phyloP scores from a whole-genome alignment of 75 land plant species.

The Pinus albicaulis region DNA sequence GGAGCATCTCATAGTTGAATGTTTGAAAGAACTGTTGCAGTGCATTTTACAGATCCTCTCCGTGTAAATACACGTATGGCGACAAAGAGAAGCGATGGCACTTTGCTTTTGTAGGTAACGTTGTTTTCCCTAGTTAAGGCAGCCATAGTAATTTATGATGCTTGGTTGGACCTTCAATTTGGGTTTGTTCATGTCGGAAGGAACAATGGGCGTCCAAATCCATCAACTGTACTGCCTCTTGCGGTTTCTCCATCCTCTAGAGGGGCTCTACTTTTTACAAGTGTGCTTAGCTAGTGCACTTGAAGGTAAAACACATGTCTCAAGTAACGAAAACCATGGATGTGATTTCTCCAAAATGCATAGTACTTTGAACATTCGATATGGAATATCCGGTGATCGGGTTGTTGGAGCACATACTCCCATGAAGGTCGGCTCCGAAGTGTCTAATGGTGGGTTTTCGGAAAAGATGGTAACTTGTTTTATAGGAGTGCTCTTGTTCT shows the following conservation, averaged over 20 bases:
- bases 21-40: conserved; percentile 83
- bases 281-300: conserved; percentile 32
- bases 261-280: conserved; percentile 70
- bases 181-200: conserved; percentile 68
- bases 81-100: conserved; percentile 72
- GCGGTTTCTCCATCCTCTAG: conserved; percentile 65
- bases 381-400: conserved; percentile 70
- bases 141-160: conserved; percentile 60
- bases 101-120: conserved; percentile 81
- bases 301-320: not conserved
- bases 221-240: conserved; percentile 71
- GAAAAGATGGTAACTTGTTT: conserved; percentile 27
- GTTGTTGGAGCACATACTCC: conserved; percentile 75
- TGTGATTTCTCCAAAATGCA: conserved; percentile 6
- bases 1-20: conserved; percentile 70
- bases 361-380: conserved; percentile 66
- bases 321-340: not conserved
- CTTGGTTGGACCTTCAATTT: conserved; percentile 80
- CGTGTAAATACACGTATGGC: conserved; percentile 65
- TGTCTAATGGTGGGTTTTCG: not conserved
- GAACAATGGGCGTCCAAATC: conserved; percentile 52
- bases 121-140: conserved; percentile 87
- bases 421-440: conserved; percentile 10
- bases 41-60: conserved; percentile 87
- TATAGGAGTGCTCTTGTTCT: conserved; percentile 64